Evolutionary conservation across 306 rosid species (phyloP).

Genomic region (Erythrophleum fordii): DNA sequence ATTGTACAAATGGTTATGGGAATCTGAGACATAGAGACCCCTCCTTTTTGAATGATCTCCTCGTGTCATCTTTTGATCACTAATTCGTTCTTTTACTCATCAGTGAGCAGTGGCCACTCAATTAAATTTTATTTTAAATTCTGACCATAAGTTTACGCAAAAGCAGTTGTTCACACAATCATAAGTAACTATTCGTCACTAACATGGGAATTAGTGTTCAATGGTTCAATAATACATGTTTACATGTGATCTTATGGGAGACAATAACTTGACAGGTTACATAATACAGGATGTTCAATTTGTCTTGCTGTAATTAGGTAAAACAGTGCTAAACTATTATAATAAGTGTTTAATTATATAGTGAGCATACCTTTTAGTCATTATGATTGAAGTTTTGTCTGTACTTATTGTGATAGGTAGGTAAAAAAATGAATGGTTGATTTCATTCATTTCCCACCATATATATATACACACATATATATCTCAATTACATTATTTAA

Average conservation of each 20-base stretch:
- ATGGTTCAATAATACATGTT: slow-evolving; percentile 36
- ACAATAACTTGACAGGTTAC: slow-evolving; percentile 32
- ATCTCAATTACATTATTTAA: no score
- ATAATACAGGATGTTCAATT: slow-evolving; percentile 34
- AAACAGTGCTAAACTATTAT: slow-evolving; percentile 43
- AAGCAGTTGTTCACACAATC: slow-evolving; percentile 39
- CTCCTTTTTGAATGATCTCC: slow-evolving; percentile 33
- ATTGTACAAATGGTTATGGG: slow-evolving; percentile 56
- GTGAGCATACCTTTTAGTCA: slow-evolving; percentile 1
- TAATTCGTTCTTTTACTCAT: slow-evolving; percentile 13
- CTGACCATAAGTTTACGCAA: slow-evolving; percentile 37
- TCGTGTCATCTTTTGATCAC: slow-evolving; percentile 14
- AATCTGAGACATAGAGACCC: slow-evolving; percentile 59
- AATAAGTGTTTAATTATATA: slow-evolving; percentile 1
- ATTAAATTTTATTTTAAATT: neutral
- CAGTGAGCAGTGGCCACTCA: no score
- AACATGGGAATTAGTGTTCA: slow-evolving; percentile 13
- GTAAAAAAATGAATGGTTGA: neutral
- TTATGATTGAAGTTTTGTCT: slow-evolving; percentile 25
- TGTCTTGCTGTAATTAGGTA: slow-evolving; percentile 56
- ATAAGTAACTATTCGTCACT: slow-evolving; percentile 1
- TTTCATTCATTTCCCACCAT: neutral
- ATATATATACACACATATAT: no score
- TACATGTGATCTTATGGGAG: slow-evolving; percentile 2
- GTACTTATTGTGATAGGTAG: slow-evolving; percentile 14